Evolutionary conservation across 192 early-diverging fungal species (phyloP), one percentile per base, ranked within the genome.

Genomic region (Umbelopsis vinacea): DNA sequence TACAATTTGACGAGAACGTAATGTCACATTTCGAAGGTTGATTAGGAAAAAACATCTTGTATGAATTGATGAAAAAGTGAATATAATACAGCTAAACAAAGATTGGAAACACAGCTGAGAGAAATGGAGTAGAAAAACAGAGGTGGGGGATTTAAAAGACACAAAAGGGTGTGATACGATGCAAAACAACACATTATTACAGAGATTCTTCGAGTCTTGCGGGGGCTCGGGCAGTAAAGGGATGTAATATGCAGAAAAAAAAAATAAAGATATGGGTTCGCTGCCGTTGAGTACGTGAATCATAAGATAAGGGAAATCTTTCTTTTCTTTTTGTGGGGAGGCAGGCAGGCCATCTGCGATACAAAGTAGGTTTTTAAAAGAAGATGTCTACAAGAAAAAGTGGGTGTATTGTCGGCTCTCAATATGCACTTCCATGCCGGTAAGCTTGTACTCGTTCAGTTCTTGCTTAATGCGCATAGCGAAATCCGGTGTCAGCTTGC

Each of bases 381-480:
- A 4, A 50, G 15, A 50, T 50, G 48, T 50, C 48, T 79, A 93
- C 46, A 81, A 76, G 72, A 93, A 92, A 73, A 91, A 91, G 57
- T 92, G 91, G 17, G 92, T 94, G 72, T 90, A 87, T 26, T 81
- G 68, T 11, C 83, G 85, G 66, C 91, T 92, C 21, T 94, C 90
- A 66, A 89, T 86, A 74, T 96, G 96, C 15, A 98, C 92, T 21
- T 83, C 77, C 96, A 99, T 97, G 74, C 98, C 96, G 43, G 84
- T 83, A 57, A 92, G 84, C 83, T 99, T 99, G 84, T 91, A 99
- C 66, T 93, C 88, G 82, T 99, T 99, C 66, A 99, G 80, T 77
- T 99, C 97, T 76, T 94, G 88, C 55, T 96, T 92, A 79, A 99
- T 98, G 71, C 82, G 81, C 70, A 93, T 89, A 46, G 95, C 95